These are phyloP conservation scores for Colletotrichum plurivorum DNA, from an alignment of 2,329 filamentous ascomycete species.

Conservation along the genomic window DNA sequence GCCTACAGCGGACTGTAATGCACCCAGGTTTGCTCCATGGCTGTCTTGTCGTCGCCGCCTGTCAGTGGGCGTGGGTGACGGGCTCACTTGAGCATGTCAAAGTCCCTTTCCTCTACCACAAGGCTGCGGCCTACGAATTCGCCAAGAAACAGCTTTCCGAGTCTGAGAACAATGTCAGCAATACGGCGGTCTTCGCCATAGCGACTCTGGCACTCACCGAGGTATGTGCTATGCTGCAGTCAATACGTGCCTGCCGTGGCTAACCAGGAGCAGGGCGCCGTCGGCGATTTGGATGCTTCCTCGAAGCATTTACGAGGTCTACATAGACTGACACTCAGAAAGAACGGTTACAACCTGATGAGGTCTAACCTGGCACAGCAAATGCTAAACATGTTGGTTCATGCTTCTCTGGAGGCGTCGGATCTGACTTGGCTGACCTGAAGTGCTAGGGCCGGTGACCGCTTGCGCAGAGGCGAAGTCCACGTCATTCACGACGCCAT, in stretches of 20 bases:
- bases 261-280: constrained; percentile 51
- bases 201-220: constrained; percentile 60
- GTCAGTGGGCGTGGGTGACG: constrained; percentile 62
- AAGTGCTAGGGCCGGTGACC: constrained; percentile 55
- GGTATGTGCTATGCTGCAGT: constrained; percentile 55
- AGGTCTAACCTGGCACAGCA: constrained; percentile 56
- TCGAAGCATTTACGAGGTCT: constrained; percentile 59
- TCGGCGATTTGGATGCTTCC: constrained; percentile 59
- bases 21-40: constrained; percentile 62
- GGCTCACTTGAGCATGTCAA: constrained; percentile 60
- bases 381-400: constrained; percentile 57
- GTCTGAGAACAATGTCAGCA: constrained; percentile 54
- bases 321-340: constrained; percentile 47
- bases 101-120: constrained; percentile 62
- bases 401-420: constrained; percentile 14
- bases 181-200: constrained; percentile 60
- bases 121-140: constrained; percentile 62
- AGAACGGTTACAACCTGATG: constrained; percentile 45
- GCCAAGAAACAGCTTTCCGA: constrained; percentile 59
- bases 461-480: constrained; percentile 56
- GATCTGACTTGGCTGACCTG: constrained; percentile 18
- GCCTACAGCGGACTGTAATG: constrained; percentile 59
- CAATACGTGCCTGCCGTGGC: background rate
- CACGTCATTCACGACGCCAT: constrained; percentile 48
- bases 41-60: constrained; percentile 59